Percentiles rank a stretch among this genome's conserved stretches.
Conservation (phyloP, 2,329 filamentous ascomycete species). For the Aspergillus cejpii region DNA sequence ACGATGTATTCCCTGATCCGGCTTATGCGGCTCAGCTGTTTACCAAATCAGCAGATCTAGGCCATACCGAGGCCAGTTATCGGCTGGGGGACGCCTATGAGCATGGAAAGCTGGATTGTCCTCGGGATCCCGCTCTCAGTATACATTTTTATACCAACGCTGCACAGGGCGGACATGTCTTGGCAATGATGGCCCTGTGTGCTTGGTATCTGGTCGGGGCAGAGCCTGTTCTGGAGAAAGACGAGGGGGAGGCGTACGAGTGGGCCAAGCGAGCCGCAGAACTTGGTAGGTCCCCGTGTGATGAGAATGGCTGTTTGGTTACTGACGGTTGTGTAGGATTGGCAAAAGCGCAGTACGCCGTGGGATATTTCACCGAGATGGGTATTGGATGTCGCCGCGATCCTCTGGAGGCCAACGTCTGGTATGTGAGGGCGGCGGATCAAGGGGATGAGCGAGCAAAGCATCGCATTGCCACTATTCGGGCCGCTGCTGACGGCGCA, state of each 20-base stretch:
- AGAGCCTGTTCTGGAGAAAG: constrained; percentile 83
- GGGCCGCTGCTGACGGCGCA: constrained; percentile 64
- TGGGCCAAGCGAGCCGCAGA: constrained; percentile 88
- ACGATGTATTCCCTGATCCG: constrained; percentile 87
- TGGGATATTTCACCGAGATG: constrained; percentile 98
- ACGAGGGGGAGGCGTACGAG: constrained; percentile 92
- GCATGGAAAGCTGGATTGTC: constrained; percentile 79
- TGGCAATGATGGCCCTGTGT: constrained; percentile 96
- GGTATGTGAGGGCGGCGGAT: constrained; percentile 95
- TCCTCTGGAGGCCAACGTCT: constrained; percentile 93
- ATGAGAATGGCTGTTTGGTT: background rate
- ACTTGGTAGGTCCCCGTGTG: constrained; percentile 55
- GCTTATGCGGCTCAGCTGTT: constrained; percentile 88
- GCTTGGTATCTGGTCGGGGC: constrained; percentile 98
- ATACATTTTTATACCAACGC: constrained; percentile 97
- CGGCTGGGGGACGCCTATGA: constrained; percentile 96
- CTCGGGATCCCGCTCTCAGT: constrained; percentile 82
- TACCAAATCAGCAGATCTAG: constrained; percentile 87
- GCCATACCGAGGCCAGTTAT: constrained; percentile 77
- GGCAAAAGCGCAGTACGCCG: constrained; percentile 76
- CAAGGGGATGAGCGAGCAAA: constrained; percentile 84
- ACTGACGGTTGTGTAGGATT: constrained; percentile 32
- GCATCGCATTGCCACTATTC: constrained; percentile 77
- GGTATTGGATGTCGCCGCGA: constrained; percentile 92
- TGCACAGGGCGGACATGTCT: constrained; percentile 72